Percentiles rank a stretch among this genome's conserved stretches.
Evolutionary conservation across 768 basidiomycete genomes (phyloP).

Genomic region (Collybiopsis confluens): DNA sequence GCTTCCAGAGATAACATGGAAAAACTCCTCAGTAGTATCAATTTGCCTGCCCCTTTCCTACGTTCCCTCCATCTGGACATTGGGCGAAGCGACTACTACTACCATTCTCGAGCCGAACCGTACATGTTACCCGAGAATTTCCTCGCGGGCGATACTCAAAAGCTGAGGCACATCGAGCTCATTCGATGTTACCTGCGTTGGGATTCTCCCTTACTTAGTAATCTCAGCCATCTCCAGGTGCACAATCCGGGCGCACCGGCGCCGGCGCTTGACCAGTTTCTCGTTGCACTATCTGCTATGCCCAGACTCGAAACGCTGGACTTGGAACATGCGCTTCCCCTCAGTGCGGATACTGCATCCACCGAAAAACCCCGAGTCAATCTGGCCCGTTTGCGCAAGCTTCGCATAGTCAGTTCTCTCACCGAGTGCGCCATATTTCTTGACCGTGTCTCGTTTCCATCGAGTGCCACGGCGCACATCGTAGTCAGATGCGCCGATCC

Average conservation of each 20-base stretch:
- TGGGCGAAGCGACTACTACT: constrained; percentile 13
- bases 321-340: constrained; percentile 31
- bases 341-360: constrained; percentile 12
- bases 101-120: constrained; percentile 15
- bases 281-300: constrained; percentile 29
- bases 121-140: constrained; percentile 21
- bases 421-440: constrained; percentile 22
- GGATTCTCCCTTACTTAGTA: constrained; percentile 28
- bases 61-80: constrained; percentile 23
- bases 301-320: constrained; percentile 28
- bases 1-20: constrained; percentile 19
- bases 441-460: constrained; percentile 18
- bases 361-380: constrained; percentile 9
- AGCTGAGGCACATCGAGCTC: constrained; percentile 32
- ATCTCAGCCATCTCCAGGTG: constrained; percentile 34
- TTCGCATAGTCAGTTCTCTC: constrained; percentile 17
- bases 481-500: constrained; percentile 10
- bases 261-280: constrained; percentile 27
- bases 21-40: constrained; percentile 21
- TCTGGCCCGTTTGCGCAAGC: constrained; percentile 18
- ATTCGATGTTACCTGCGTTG: constrained; percentile 29
- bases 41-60: constrained; percentile 27
- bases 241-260: constrained; percentile 24
- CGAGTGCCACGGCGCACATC: constrained; percentile 12
- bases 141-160: constrained; percentile 27